Percentiles rank a stretch among this genome's conserved stretches.
These are phyloP conservation scores for Trichoderma breve DNA, from an alignment of 2,329 filamentous ascomycete species.

Conservation along the genomic window DNA sequence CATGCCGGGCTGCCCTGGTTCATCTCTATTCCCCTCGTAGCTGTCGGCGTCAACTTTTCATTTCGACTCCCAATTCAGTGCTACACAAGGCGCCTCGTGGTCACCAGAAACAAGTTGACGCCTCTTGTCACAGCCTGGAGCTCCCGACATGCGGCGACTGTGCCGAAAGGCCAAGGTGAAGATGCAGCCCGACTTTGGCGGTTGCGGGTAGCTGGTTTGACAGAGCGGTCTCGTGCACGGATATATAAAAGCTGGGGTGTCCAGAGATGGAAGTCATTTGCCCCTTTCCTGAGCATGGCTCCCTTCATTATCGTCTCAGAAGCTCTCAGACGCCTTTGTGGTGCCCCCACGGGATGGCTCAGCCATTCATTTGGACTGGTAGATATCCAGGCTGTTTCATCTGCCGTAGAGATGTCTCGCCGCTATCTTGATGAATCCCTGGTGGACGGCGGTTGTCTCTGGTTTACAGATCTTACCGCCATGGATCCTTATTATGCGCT, in stretches of 20 bases:
- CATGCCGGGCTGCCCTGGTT: constrained; percentile 51
- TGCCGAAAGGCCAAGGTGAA: constrained; percentile 2
- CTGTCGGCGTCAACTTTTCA: constrained; percentile 44
- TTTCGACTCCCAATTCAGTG: constrained; percentile 48
- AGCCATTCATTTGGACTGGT: constrained; percentile 33
- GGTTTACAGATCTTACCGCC: constrained; percentile 54
- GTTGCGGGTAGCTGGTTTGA: constrained; percentile 28
- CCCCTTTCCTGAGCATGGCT: constrained; percentile 42
- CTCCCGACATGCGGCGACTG: constrained; percentile 26
- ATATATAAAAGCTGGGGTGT: constrained; percentile 42
- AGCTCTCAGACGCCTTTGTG: constrained; percentile 46
- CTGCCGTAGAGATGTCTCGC: constrained; percentile 28
- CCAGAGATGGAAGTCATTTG: constrained; percentile 48
- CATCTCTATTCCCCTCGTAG: constrained; percentile 52
- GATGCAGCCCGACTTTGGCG: constrained; percentile 25
- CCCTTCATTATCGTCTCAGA: constrained; percentile 53
- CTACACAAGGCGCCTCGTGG: constrained; percentile 38
- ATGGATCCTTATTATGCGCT: constrained; percentile 52
- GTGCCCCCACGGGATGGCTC: constrained; percentile 33
- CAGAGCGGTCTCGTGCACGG: constrained; percentile 32
- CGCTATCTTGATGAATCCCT: constrained; percentile 40
- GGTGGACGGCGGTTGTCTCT: constrained; percentile 51
- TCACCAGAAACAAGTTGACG: constrained; percentile 30
- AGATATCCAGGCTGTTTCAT: constrained; percentile 23
- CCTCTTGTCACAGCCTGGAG: constrained; percentile 36